Evolutionary conservation across 768 basidiomycete species (phyloP).

Genomic region (Panaeolus cyanescens): DNA sequence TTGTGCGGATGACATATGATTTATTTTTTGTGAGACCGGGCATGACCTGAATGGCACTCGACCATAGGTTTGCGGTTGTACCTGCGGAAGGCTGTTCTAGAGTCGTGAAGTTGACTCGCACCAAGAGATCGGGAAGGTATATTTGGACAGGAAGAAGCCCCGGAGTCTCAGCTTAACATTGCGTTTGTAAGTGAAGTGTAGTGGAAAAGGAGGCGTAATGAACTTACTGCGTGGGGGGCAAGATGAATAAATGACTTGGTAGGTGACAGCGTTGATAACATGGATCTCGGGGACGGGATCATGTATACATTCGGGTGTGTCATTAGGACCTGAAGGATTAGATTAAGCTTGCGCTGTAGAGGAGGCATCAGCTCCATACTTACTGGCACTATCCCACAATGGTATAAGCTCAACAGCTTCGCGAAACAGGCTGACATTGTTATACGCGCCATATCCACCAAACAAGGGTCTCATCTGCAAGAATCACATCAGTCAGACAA

Average conservation of each 20-base stretch:
- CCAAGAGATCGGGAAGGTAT: not conserved
- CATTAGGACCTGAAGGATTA: not conserved
- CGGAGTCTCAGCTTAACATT: not conserved
- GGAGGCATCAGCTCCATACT: not conserved
- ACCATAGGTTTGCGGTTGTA: not conserved
- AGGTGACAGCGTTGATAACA: not conserved
- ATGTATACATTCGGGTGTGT: not conserved
- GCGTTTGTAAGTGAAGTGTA: not conserved
- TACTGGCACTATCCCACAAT: not conserved
- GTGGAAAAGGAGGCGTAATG: not conserved
- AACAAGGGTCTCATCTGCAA: not conserved
- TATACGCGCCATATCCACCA: not conserved
- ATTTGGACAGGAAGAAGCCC: not conserved
- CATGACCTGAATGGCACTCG: slow-evolving; percentile 5
- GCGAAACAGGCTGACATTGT: not conserved
- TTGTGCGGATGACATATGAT: not conserved
- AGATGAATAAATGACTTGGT: not conserved
- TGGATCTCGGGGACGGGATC: not conserved
- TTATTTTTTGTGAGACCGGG: slow-evolving; percentile 3
- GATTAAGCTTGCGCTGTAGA: too few relatives aligned
- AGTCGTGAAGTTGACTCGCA: not conserved
- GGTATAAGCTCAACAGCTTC: not conserved
- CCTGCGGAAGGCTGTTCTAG: too few relatives aligned
- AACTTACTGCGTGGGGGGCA: not conserved
- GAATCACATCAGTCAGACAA: not conserved